Evolutionary conservation across 345 rosid genomes (phyloP).

Genomic region (Lepidium didymum): DNA sequence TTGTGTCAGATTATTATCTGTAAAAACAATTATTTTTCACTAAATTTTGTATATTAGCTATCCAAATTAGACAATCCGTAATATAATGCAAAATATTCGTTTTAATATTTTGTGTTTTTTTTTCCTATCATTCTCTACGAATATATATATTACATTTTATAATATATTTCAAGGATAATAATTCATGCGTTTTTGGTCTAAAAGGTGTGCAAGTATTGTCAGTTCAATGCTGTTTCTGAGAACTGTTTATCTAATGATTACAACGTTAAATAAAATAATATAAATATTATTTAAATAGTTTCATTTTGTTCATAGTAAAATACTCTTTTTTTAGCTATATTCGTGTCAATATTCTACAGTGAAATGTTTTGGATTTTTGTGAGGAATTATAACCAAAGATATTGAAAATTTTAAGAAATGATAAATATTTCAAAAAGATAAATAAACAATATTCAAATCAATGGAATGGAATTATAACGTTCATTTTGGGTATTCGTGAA

Average conservation of each 20-base stretch:
- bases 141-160: not conserved
- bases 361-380: not conserved
- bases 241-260: not conserved
- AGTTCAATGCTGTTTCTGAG: not conserved
- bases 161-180: not conserved
- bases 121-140: not conserved
- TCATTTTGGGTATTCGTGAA: slow-evolving; percentile 4
- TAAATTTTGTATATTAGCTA: not conserved
- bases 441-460: not conserved
- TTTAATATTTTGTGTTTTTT: not conserved
- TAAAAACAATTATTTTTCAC: not conserved
- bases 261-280: not conserved
- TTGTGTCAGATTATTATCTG: slow-evolving; percentile 47
- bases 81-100: not conserved
- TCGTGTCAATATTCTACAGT: not conserved
- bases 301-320: not conserved
- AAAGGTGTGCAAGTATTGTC: not conserved
- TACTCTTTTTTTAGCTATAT: not conserved
- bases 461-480: slow-evolving; percentile 19
- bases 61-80: not conserved
- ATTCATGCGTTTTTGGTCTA: not conserved
- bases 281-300: no score
- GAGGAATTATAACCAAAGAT: not conserved
- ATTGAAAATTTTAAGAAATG: not conserved
- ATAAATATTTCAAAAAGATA: not conserved